Evolutionary conservation across 73 alveolate species (phyloP).

Genomic region (Paramecium biaurelia): DNA sequence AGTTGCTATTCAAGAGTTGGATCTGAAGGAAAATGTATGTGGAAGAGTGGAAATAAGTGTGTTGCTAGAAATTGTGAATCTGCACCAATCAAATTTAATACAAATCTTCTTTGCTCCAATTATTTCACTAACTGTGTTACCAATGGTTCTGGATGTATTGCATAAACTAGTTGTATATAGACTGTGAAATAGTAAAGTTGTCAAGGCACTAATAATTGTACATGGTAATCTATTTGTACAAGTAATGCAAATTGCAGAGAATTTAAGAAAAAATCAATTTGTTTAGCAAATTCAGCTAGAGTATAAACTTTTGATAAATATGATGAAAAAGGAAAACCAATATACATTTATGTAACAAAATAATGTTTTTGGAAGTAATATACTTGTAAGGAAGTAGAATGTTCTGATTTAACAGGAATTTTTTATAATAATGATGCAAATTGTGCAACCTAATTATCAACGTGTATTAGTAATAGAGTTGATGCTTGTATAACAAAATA

Average conservation of each 20-base stretch:
- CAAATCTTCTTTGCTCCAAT: background rate
- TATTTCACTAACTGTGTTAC: background rate
- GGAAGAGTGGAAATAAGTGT: constrained; percentile 11
- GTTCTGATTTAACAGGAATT: background rate
- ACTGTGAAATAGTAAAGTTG: background rate
- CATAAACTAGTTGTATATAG: background rate
- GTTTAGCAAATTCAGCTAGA: background rate
- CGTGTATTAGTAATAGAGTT: background rate
- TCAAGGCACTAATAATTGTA: background rate
- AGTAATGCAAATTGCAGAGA: background rate
- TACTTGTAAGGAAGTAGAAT: background rate
- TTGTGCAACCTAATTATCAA: background rate
- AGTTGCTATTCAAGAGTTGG: background rate
- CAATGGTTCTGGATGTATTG: constrained; percentile 1
- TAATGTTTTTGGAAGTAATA: background rate
- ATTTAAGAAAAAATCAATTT: background rate
- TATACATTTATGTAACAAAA: background rate
- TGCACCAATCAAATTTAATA: background rate
- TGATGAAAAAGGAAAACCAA: background rate
- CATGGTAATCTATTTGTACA: background rate
- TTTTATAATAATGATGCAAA: background rate
- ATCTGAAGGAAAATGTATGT: constrained; percentile 18
- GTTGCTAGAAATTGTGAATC: background rate
- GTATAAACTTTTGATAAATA: background rate
- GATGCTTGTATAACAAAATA: background rate